A percentile compares a stretch with the other conserved stretches of the same genome.
phyloP scores from a whole-genome alignment of 192 early-diverging fungal species.

The Phlyctochytrium arcticum region DNA sequence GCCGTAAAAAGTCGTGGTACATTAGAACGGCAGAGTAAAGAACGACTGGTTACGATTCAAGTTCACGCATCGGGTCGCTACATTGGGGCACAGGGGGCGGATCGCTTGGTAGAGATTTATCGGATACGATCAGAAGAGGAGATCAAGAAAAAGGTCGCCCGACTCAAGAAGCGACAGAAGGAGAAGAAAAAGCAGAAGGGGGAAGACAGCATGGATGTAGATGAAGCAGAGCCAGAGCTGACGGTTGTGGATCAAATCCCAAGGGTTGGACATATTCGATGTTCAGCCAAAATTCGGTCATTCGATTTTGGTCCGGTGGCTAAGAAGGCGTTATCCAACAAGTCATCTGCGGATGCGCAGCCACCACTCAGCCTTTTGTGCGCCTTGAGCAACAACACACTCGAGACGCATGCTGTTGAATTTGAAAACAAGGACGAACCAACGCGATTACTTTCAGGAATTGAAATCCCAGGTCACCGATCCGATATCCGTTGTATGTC shows the following conservation, averaged over 20 bases:
- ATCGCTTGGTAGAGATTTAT: constrained; percentile 80
- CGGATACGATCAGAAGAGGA: constrained; percentile 72
- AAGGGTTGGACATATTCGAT: constrained; percentile 65
- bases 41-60: constrained; percentile 72
- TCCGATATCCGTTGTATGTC: constrained; percentile 85
- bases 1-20: constrained; percentile 72
- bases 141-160: constrained; percentile 76
- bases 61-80: constrained; percentile 78
- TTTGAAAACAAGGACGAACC: constrained; percentile 62
- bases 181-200: constrained; percentile 40
- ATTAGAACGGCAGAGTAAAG: constrained; percentile 74
- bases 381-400: constrained; percentile 74
- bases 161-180: constrained; percentile 76
- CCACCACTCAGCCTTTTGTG: constrained; percentile 56
- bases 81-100: constrained; percentile 71
- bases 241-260: constrained; percentile 75
- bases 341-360: constrained; percentile 28
- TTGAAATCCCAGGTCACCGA: constrained; percentile 88
- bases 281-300: constrained; percentile 74
- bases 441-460: constrained; percentile 57
- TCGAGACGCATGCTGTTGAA: constrained; percentile 72
- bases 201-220: constrained; percentile 40
- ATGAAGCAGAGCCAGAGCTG: constrained; percentile 29
- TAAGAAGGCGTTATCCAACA: background rate
- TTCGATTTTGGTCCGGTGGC: constrained; percentile 64